Conservation (phyloP, 768 basidiomycete species). For the Paxillus involutus region DNA sequence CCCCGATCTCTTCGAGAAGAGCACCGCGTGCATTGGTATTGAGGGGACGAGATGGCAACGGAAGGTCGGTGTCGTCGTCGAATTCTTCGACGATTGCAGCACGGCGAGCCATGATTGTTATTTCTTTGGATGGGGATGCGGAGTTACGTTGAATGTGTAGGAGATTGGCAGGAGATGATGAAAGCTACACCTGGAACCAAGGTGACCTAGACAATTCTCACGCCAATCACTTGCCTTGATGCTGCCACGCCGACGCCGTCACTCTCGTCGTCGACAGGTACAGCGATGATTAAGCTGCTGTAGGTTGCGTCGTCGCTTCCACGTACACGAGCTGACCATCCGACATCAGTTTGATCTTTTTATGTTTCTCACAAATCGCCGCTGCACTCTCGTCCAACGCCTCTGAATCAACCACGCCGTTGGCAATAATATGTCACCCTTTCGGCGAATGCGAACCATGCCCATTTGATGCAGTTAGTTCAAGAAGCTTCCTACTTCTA, state of each 20-base stretch:
- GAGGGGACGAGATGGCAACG: conserved; percentile 66
- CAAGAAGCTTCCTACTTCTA: conserved; percentile 1
- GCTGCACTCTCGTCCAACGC: conserved; percentile 6
- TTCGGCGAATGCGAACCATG: conserved; percentile 64
- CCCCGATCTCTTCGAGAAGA: conserved; percentile 70
- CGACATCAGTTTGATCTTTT: conserved; percentile 12
- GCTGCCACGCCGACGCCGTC: conserved; percentile 4
- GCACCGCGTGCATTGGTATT: conserved; percentile 71
- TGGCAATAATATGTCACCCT: conserved; percentile 43
- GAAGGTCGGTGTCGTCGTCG: conserved; percentile 93
- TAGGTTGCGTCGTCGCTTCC: conserved; percentile 4
- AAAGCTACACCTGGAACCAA: background rate
- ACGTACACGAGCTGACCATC: background rate
- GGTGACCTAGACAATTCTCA: background rate
- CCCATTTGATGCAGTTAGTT: conserved; percentile 59
- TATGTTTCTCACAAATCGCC: conserved; percentile 4
- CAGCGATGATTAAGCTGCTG: conserved; percentile 11
- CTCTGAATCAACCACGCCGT: conserved; percentile 4
- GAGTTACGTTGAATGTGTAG: background rate
- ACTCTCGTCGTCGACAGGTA: conserved; percentile 1
- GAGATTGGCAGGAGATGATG: no score
- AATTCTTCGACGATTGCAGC: conserved; percentile 75
- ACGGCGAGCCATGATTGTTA: conserved; percentile 61
- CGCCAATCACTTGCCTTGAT: conserved; percentile 21
- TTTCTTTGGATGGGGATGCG: conserved; percentile 1